Percentiles rank a stretch among this genome's conserved stretches.
Conservation (phyloP, 768 basidiomycete species). For the Pholiota conissans region DNA sequence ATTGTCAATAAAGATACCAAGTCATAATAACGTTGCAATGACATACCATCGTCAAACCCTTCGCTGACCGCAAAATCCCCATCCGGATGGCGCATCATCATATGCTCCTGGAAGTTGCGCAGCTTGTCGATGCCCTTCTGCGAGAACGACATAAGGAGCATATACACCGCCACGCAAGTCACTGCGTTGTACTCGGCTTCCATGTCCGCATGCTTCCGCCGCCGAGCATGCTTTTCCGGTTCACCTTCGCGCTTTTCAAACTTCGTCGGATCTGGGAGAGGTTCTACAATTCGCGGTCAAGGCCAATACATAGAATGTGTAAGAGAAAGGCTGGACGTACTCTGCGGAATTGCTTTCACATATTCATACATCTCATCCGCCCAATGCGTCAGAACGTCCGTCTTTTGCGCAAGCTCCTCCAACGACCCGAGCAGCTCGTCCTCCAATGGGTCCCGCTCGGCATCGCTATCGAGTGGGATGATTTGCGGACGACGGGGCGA, state of each 20-base stretch:
- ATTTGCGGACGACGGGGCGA: constrained; percentile 61
- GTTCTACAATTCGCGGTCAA: constrained; percentile 48
- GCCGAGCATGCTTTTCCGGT: constrained; percentile 64
- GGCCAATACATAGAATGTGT: constrained; percentile 6
- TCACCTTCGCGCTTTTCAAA: constrained; percentile 73
- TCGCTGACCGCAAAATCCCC: constrained; percentile 76
- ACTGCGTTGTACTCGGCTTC: constrained; percentile 84
- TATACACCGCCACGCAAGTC: constrained; percentile 85
- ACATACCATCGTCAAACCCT: constrained; percentile 75
- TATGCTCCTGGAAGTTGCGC: constrained; percentile 73
- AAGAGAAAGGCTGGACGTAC: constrained; percentile 41
- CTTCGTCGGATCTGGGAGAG: constrained; percentile 77
- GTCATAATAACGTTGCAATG: too few relatives aligned
- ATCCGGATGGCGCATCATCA: constrained; percentile 78
- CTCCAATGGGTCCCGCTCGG: constrained; percentile 67
- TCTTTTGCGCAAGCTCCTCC: constrained; percentile 95
- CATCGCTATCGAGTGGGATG: constrained; percentile 44
- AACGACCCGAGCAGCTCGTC: constrained; percentile 78
- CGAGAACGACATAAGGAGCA: constrained; percentile 89
- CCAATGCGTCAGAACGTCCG: constrained; percentile 89
- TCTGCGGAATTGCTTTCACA: constrained; percentile 82
- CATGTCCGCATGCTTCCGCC: constrained; percentile 70
- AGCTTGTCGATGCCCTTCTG: constrained; percentile 90
- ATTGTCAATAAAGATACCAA: too few relatives aligned
- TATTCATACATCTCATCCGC: constrained; percentile 93